Evolutionary conservation across 768 basidiomycete genomes (phyloP), one percentile per base, ranked within the genome.

Genomic region (Tylopilus subfusipes): DNA sequence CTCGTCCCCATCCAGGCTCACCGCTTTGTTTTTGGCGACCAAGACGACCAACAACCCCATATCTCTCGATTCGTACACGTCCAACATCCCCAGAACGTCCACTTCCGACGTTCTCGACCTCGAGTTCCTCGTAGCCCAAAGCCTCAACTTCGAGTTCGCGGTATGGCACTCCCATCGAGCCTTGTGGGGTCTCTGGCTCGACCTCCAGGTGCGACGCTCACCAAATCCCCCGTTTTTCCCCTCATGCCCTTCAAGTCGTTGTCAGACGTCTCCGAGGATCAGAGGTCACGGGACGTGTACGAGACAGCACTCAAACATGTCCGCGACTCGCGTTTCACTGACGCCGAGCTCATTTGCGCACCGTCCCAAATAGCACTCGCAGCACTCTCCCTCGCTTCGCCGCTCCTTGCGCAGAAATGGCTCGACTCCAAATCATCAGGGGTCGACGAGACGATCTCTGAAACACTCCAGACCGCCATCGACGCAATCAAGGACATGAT

Each of bases 31-130:
- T 66, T 81, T 99, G 48, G 94, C 97, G 0, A 88, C 93, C 21
- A 99, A 99, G 75, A 98, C 97, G 7, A 95, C 93, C n/a, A 98
- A 98, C 63, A 84, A 89, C 61, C 88, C 90, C 1, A 90, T 98
- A 57, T 84, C 91, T 4, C 76, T 99, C 56, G 93, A 96, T 58
- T 73, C 81, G 2, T 98, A 95, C 72, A 86, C 88, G 0, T 75
- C 82, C 2, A 84, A 86, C 60, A 93, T 98, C 58, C 90, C 90
- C 1, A 90, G 85, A 62, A 90, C 92, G 1, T 74, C 77, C 5
- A 81, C 88, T 2, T 82, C 83, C 6, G 94, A 98, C 64, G 89
- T 99, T 16, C 82, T 98, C 53, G 89, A 93, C 53, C 83, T 98
- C 33, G 97, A 99, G 70, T 98, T 98, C 68, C 83, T 97, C 33